Conservation (phyloP, 2,329 filamentous ascomycete genomes). For the Penicillium sp. region DNA sequence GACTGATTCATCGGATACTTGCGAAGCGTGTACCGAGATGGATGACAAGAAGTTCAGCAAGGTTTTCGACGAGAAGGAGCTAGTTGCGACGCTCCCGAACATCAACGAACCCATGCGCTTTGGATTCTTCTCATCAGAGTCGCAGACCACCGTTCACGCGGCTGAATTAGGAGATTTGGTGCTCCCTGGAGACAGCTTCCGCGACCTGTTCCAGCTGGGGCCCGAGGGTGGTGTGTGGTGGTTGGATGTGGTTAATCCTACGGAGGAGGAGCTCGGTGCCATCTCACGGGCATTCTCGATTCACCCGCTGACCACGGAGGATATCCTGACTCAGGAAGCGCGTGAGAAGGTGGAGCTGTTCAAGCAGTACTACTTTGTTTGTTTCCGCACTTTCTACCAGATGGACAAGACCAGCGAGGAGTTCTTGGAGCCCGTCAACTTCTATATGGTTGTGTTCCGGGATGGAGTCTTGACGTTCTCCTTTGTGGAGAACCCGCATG, state of each 20-base stretch:
- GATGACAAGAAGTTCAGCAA: conserved; percentile 40
- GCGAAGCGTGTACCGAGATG: conserved; percentile 25
- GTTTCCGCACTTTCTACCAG: conserved; percentile 90
- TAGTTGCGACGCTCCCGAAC: conserved; percentile 42
- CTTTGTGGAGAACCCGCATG: conserved; percentile 84
- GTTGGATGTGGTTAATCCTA: conserved; percentile 91
- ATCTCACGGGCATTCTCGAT: conserved; percentile 95
- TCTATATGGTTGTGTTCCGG: conserved; percentile 95
- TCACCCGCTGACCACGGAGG: conserved; percentile 92
- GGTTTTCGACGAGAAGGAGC: conserved; percentile 36
- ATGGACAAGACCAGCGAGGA: conserved; percentile 75
- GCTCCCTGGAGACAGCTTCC: conserved; percentile 84
- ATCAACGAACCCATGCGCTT: conserved; percentile 73
- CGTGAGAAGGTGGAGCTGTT: conserved; percentile 99
- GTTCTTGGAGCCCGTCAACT: conserved; percentile 91
- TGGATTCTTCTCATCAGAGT: conserved; percentile 95
- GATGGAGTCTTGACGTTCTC: conserved; percentile 95
- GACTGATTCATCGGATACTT: conserved; percentile 33
- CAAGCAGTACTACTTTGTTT: conserved; percentile 96
- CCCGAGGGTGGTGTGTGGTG: conserved; percentile 89
- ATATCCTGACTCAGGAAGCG: conserved; percentile 92
- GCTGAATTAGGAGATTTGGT: conserved; percentile 84
- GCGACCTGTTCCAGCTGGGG: conserved; percentile 77
- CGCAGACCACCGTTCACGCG: conserved; percentile 90
- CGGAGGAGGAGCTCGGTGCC: conserved; percentile 80